Percentiles rank a stretch among this genome's conserved stretches.
Conservation (phyloP, 257 asterid genomes). For the Linaria vulgaris region DNA sequence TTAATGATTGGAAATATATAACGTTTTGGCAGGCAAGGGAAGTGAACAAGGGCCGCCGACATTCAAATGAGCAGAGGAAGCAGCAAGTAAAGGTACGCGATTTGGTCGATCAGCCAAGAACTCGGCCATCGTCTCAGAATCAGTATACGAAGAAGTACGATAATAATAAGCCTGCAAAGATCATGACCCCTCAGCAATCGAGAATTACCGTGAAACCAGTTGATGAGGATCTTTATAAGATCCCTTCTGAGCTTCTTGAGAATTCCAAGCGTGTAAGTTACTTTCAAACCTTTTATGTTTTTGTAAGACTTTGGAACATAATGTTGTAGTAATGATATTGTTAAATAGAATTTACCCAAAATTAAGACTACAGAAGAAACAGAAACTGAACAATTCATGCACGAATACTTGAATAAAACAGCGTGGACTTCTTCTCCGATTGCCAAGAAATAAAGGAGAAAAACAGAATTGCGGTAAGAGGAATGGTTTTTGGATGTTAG, state of each 20-base stretch:
- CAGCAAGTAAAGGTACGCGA: slow-evolving; percentile 39
- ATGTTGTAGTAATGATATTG: too few relatives aligned
- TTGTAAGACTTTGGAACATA: background rate
- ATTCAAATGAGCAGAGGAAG: slow-evolving; percentile 31
- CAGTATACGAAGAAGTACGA: slow-evolving; percentile 27
- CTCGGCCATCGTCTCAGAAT: slow-evolving; percentile 27
- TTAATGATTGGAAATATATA: too few relatives aligned
- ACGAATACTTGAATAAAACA: too few relatives aligned
- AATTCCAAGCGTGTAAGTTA: slow-evolving; percentile 58
- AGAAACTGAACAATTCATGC: too few relatives aligned
- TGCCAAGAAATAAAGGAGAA: too few relatives aligned
- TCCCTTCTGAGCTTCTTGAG: slow-evolving; percentile 65
- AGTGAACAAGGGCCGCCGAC: slow-evolving; percentile 23
- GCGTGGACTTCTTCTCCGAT: too few relatives aligned
- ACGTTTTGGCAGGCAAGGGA: slow-evolving; percentile 27
- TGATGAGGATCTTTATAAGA: slow-evolving; percentile 91
- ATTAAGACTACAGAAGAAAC: too few relatives aligned
- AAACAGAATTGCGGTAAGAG: too few relatives aligned
- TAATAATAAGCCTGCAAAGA: slow-evolving; percentile 23
- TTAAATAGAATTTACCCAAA: too few relatives aligned
- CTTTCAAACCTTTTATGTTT: background rate
- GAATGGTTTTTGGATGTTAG: too few relatives aligned
- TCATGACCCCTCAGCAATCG: slow-evolving; percentile 5
- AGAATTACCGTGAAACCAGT: slow-evolving; percentile 51
- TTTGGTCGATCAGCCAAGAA: slow-evolving; percentile 35